A percentile compares a stretch with the other conserved stretches of the same genome.
Conservation (phyloP, 441 rosid genomes). For the Isatis lusitanica region DNA sequence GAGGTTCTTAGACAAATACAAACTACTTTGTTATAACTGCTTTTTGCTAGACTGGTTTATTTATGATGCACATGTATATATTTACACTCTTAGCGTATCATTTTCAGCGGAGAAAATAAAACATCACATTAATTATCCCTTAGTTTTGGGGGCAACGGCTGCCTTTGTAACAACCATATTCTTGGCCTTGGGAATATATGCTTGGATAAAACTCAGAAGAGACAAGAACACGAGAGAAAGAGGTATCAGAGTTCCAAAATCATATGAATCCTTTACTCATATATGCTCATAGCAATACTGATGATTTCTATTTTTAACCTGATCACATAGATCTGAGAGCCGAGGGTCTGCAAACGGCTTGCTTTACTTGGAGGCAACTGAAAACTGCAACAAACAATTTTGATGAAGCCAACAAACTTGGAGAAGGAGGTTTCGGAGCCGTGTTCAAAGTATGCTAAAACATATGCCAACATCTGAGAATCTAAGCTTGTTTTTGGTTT, state of each 20-base stretch:
- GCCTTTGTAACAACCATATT: neutral
- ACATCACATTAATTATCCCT: neutral
- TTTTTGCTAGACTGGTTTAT: neutral
- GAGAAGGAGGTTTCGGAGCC: slow-evolving; percentile 52
- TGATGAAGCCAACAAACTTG: slow-evolving; percentile 38
- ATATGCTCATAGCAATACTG: neutral
- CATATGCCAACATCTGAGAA: neutral
- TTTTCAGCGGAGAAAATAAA: slow-evolving; percentile 18
- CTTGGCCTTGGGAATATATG: slow-evolving; percentile 18
- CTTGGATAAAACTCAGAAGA: neutral
- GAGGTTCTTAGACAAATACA: slow-evolving; percentile 16
- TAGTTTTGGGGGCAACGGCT: neutral
- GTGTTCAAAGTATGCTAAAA: slow-evolving; percentile 63
- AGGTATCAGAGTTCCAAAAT: slow-evolving; percentile 15
- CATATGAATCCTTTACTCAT: neutral
- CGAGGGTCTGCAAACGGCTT: slow-evolving; percentile 16
- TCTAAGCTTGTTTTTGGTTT: neutral
- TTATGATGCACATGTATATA: neutral
- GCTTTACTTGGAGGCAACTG: slow-evolving; percentile 40
- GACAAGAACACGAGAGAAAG: slow-evolving; percentile 9
- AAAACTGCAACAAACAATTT: slow-evolving; percentile 55
- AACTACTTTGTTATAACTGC: neutral
- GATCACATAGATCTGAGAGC: slow-evolving; percentile 11
- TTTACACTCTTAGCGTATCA: neutral
- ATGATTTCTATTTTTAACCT: neutral